Conservation (phyloP, 768 basidiomycete genomes). For the Hericium alpestre region DNA sequence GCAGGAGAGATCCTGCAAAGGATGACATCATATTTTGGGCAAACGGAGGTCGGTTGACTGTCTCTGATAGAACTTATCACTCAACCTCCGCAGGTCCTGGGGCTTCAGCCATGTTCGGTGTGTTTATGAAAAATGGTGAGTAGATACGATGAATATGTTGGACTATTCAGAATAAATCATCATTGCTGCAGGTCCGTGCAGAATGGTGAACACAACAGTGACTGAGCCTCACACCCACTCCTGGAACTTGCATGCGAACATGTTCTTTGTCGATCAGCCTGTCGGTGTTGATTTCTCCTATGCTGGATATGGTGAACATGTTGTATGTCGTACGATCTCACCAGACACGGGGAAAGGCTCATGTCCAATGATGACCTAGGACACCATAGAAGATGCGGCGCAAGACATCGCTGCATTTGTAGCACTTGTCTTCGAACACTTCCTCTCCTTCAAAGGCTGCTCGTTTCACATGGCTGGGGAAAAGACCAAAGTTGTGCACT, state of each 20-base stretch:
- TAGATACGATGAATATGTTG: slow-evolving; percentile 20
- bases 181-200: slow-evolving; percentile 36
- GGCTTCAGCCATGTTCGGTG: slow-evolving; percentile 20
- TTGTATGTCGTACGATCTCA: slow-evolving; percentile 25
- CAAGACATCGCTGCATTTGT: slow-evolving; percentile 64
- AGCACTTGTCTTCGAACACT: slow-evolving; percentile 65
- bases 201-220: slow-evolving; percentile 37
- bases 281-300: slow-evolving; percentile 28
- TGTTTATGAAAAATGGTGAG: slow-evolving; percentile 41
- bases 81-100: slow-evolving; percentile 13
- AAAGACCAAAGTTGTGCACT: no score
- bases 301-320: slow-evolving; percentile 48
- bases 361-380: slow-evolving; percentile 22
- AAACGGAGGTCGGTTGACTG: slow-evolving; percentile 21
- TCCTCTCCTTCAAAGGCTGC: slow-evolving; percentile 59
- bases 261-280: slow-evolving; percentile 37
- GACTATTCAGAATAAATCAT: no score
- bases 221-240: slow-evolving; percentile 45
- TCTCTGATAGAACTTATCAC: not conserved
- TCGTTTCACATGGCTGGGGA: slow-evolving; percentile 32
- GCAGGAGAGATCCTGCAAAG: slow-evolving; percentile 22
- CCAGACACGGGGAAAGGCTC: not conserved
- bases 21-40: slow-evolving; percentile 26
- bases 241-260: slow-evolving; percentile 59
- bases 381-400: slow-evolving; percentile 57